Base-by-base conservation (phyloP, 140 eudicot genomes). In the Bidens hawaiensis region DNA sequence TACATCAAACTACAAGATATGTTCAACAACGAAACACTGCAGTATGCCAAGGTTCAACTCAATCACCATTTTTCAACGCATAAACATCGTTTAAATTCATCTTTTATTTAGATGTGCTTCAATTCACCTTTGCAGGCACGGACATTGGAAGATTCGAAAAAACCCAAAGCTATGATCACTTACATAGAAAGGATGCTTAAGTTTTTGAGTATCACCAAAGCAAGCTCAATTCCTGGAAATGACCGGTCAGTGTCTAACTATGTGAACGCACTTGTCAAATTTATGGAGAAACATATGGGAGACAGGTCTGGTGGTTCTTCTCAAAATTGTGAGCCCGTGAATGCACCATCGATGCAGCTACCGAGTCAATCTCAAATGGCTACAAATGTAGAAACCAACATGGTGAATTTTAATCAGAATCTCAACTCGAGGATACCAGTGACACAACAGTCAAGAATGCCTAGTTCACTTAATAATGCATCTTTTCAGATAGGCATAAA, bases 371-470 rank as follows among this genome's bases (percentile, higher is more conserved):
- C 56, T 19, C 67, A 40, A 55, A 57, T 50, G 57, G 6, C 53
- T 59, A 14, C 55, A 16, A 50, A 25, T 11, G 7, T n/a, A 19
- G 72, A 67, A 60, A 40, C 62, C 25, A 48, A 17, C 19, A 38
- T 14, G 55, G 10, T 27, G 12, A 62, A 24, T 16, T 72, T 67
- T 15, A 54, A 69, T 73, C 83, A 55, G 38, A 34, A 62, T 57
- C 22, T 60, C 14, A 47, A 75, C 24, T 42, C 71, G 15, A 62
- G 72, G 48, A 28, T 31, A 45, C 71, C 52, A 12, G 1, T 10
- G 15, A 12, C 2, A 42, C n/a, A 28, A 25, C 57, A 54, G 42
- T 34, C 43, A 15, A 41, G 38, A 28, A 50, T 4, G 28, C 5
- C 68, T 36, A 23, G 54, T 47, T 41, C 17, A 1, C 10, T 34